These are phyloP conservation scores for Nicotiana rustica DNA, from an alignment of 305 asterid species.

Conservation along the genomic window DNA sequence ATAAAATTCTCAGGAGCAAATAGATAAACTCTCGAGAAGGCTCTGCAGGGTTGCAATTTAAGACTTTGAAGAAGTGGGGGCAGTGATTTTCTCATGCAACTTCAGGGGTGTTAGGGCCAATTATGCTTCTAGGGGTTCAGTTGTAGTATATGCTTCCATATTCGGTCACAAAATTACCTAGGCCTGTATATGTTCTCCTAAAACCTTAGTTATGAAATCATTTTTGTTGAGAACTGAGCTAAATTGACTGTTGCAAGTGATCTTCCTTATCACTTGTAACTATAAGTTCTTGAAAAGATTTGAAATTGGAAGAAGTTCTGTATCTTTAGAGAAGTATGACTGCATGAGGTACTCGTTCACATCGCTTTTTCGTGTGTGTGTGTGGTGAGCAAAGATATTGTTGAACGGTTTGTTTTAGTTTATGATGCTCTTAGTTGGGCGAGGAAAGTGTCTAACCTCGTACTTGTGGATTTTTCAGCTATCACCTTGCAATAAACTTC, in stretches of 20 bases:
- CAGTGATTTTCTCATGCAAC: not conserved
- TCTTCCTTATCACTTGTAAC: not conserved
- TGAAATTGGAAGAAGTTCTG: not conserved
- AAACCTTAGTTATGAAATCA: not conserved
- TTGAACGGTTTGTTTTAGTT: not conserved
- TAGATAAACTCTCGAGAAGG: constrained; percentile 1
- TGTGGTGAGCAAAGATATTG: not conserved
- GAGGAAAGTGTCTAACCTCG: constrained; percentile 12
- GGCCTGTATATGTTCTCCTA: not conserved
- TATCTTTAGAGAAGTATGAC: not conserved
- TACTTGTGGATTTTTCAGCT: constrained; percentile 58
- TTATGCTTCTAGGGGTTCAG: not conserved
- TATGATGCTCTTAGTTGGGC: not conserved
- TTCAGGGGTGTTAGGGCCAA: not conserved
- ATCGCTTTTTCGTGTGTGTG: not conserved
- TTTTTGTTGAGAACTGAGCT: not conserved
- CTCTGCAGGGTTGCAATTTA: not conserved
- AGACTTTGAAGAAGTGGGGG: not conserved
- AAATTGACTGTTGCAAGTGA: not conserved
- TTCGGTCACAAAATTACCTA: not conserved
- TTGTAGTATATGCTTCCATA: not conserved
- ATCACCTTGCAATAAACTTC: constrained; percentile 74
- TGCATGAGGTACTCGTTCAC: not conserved
- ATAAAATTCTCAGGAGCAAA: not conserved
- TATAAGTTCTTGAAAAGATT: not conserved